Base-by-base conservation (phyloP, 2,329 filamentous ascomycete genomes). In the Nemania bipapillata region DNA sequence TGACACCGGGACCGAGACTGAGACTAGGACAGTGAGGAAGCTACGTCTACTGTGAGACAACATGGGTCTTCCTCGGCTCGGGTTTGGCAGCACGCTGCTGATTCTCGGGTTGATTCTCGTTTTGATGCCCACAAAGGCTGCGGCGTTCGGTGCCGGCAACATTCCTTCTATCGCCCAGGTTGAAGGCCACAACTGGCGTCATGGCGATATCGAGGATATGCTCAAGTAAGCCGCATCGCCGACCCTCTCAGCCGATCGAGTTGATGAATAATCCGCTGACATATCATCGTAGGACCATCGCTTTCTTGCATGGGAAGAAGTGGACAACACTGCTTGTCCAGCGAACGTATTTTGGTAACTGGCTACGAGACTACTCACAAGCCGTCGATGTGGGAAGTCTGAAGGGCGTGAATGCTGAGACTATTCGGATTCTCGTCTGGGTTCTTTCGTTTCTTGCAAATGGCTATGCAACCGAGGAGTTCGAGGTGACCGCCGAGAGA, bases 381-480 rank as follows among this genome's bases (percentile, higher is more conserved):
- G 92, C 92, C 40, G 86, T 95, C 79, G 92, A 95, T 76, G 90
- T 94, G 12, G 91, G 91, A 56, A 93, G 90, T 68, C 80, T 96
- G 70, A 94, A 94, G 81, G 90, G 89, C 68, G 89, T 93, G 68
- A 92, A 92, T 71, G 90, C 91, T 37, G 90, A 91, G 42, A 94
- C 92, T 3, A 92, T 96, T 74, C 87, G 92, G 50, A 88, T 95
- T 68, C 81, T 96, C 42, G 90, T 94, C 69, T 94, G 92, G 91
- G 88, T 95, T 50, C 85, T 96, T 28, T 92, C 91, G 0, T 95
- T 95, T 80, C 85, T 95, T 80, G 89, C 89, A 42, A 93, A 94
- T 79, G 92, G 92, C 40, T 95, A 94, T 80, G 92, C 92, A n/a
- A 95, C 92, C 0, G 91, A 87, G 54, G 92, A 95, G 76, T 96